Evolutionary conservation across 352 stramenopile genomes (phyloP).

Genomic region (Globisporangium iwayamae): DNA sequence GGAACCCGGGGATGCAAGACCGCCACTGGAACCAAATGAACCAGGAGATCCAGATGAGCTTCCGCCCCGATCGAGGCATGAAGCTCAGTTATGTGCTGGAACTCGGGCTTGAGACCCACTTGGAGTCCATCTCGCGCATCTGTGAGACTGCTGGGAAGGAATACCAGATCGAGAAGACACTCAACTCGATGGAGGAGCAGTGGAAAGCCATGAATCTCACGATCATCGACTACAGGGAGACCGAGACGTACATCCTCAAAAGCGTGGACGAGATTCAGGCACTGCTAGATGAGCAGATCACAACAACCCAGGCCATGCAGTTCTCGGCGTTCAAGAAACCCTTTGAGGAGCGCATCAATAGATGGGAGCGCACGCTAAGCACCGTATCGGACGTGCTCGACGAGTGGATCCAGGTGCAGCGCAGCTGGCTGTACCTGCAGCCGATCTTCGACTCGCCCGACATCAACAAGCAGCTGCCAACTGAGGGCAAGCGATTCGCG

Average conservation of each 20-base stretch:
- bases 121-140: constrained; percentile 89
- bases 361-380: constrained; percentile 88
- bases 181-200: constrained; percentile 91
- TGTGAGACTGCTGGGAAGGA: constrained; percentile 93
- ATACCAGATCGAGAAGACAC: constrained; percentile 92
- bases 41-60: constrained; percentile 82
- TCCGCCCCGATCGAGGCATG: constrained; percentile 81
- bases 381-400: constrained; percentile 92
- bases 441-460: constrained; percentile 95
- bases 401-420: constrained; percentile 93
- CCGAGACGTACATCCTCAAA: constrained; percentile 93
- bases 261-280: constrained; percentile 92
- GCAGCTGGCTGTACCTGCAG: constrained; percentile 95
- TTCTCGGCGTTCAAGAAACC: constrained; percentile 95
- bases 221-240: constrained; percentile 89
- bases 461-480: constrained; percentile 95
- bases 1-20: constrained; percentile 92
- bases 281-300: constrained; percentile 95
- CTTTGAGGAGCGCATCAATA: constrained; percentile 91
- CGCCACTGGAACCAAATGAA: constrained; percentile 92
- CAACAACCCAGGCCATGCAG: constrained; percentile 93
- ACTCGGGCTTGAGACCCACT: constrained; percentile 82
- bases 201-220: constrained; percentile 86
- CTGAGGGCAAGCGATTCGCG: constrained; percentile 92
- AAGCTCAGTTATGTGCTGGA: constrained; percentile 81